phyloP scores from a whole-genome alignment of 495 filamentous ascomycete genomes.

The Penicillium cinerascens region DNA sequence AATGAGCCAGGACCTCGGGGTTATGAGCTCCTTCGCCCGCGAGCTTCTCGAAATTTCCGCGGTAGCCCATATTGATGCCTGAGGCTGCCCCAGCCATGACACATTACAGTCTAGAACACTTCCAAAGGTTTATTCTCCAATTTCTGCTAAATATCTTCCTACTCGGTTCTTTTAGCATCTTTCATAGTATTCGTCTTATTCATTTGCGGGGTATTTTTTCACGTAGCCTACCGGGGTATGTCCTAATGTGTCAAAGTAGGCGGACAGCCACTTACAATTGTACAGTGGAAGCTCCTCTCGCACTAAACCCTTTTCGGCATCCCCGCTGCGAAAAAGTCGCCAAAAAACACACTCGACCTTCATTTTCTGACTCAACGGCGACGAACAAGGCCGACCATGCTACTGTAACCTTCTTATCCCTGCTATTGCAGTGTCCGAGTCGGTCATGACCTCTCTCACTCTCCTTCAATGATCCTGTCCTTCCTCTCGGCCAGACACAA shows the following conservation, averaged over 20 bases:
- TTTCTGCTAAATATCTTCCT: too few species aligned
- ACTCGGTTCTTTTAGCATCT: too few species aligned
- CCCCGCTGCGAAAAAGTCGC: conserved; percentile 29
- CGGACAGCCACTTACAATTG: too few species aligned
- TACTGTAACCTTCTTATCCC: conserved; percentile 14
- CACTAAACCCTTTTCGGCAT: conserved; percentile 30
- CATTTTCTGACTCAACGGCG: conserved; percentile 20
- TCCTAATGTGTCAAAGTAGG: too few species aligned
- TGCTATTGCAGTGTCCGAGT: conserved; percentile 27
- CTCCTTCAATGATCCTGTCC: conserved; percentile 17
- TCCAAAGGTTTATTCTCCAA: too few species aligned
- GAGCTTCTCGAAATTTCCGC: conserved; percentile 53
- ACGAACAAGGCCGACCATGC: conserved; percentile 12
- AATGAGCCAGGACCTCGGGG: conserved; percentile 8
- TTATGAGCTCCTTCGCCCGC: conserved; percentile 21
- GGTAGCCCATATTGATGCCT: conserved; percentile 23
- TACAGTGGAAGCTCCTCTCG: conserved; percentile 21
- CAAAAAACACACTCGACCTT: conserved; percentile 28
- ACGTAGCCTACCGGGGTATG: too few species aligned
- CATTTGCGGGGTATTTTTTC: too few species aligned
- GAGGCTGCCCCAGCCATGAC: conserved; percentile 20
- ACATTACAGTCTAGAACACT: too few species aligned
- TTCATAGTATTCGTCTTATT: too few species aligned
- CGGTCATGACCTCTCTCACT: conserved; percentile 21
- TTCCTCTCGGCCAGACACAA: background rate